These are phyloP conservation scores for Russula sp. DNA, from an alignment of 768 basidiomycete genomes.

Conservation along the genomic window DNA sequence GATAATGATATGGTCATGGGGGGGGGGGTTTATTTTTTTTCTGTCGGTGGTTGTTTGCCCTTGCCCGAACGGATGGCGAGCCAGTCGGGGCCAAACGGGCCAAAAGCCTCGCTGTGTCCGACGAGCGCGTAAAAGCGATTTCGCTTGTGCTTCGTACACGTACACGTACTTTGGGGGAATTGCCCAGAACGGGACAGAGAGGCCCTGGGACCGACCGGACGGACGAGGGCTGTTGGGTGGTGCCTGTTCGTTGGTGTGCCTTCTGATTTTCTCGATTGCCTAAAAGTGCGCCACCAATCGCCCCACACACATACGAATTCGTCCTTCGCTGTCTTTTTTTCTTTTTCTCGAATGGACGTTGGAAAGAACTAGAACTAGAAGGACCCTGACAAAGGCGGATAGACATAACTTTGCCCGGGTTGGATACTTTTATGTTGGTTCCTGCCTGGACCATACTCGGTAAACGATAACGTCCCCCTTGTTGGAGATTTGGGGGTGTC, in stretches of 20 bases:
- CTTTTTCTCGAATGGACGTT: background rate
- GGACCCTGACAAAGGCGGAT: background rate
- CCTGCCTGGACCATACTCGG: background rate
- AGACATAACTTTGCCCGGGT: background rate
- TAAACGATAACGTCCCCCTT: background rate
- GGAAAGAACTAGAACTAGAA: background rate
- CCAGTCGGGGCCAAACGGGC: background rate
- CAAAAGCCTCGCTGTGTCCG: conserved; percentile 15
- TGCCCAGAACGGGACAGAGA: background rate
- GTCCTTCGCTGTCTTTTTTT: background rate
- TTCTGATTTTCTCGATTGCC: conserved; percentile 6
- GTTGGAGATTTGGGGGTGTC: too few relatives aligned
- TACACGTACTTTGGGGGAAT: background rate
- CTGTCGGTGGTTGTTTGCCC: too few relatives aligned
- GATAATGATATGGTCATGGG: too few relatives aligned
- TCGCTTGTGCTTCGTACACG: background rate
- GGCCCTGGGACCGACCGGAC: background rate
- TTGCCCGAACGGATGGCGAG: background rate
- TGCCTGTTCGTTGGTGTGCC: background rate
- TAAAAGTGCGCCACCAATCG: background rate
- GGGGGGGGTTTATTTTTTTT: too few relatives aligned
- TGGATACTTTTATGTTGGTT: conserved; percentile 1
- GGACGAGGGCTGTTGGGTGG: background rate
- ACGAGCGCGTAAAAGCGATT: background rate
- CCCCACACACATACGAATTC: background rate